Conservation (phyloP, 208 protist genomes). For the Crithidia mellificae region DNA sequence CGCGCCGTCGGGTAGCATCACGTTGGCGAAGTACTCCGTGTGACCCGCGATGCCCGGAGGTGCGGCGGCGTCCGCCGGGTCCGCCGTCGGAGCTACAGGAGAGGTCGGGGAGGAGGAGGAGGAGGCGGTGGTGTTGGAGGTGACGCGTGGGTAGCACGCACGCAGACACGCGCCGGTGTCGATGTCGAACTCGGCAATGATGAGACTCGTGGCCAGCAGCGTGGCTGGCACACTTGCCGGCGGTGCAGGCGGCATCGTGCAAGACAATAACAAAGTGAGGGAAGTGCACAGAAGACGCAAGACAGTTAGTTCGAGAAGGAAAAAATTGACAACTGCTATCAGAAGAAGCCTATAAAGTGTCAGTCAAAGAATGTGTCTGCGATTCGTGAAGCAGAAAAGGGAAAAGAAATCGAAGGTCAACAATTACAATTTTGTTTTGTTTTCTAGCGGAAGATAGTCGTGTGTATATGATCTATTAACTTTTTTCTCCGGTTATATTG, state of each 20-base stretch:
- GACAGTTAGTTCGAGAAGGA: no score
- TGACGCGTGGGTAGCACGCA: slow-evolving; percentile 42
- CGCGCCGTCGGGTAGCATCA: slow-evolving; percentile 82
- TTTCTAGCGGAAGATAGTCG: no score
- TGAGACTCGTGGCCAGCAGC: slow-evolving; percentile 37
- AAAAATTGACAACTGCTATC: no score
- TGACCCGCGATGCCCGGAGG: slow-evolving; percentile 32
- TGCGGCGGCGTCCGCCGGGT: slow-evolving; percentile 3
- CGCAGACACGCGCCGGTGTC: slow-evolving; percentile 70
- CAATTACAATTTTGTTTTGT: no score
- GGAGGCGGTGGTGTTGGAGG: not conserved
- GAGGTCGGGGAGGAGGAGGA: slow-evolving; percentile 8
- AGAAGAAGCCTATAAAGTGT: no score
- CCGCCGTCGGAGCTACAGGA: not conserved
- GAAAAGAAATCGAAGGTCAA: no score
- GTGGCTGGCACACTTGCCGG: slow-evolving; percentile 7
- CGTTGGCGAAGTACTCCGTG: slow-evolving; percentile 67
- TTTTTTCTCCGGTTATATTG: no score
- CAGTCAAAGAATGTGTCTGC: no score
- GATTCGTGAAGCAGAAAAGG: no score
- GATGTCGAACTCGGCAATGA: slow-evolving; percentile 84
- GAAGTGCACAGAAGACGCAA: not conserved
- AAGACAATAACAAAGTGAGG: not conserved
- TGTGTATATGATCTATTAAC: no score
- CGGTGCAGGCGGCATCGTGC: not conserved